Conservation (phyloP, 176 grass and related monocot species). For the Urochloa ruziziensis region DNA sequence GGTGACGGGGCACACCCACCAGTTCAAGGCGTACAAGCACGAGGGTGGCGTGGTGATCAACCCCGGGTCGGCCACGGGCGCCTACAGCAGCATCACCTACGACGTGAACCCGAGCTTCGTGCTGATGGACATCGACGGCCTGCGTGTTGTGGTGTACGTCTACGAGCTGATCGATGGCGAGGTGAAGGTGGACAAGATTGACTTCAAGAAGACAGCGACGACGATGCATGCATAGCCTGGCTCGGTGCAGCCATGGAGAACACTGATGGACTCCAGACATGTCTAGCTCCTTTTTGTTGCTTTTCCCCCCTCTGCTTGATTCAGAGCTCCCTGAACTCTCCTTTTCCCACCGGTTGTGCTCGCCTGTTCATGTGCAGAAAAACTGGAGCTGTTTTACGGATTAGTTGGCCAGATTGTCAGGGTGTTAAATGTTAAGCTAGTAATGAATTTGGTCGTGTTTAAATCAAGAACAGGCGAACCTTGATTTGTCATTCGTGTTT, state of each 20-base stretch:
- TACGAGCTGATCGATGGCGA: slow-evolving; percentile 97
- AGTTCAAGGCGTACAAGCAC: slow-evolving; percentile 98
- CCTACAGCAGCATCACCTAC: slow-evolving; percentile 90
- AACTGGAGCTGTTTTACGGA: background rate
- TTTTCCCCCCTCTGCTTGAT: background rate
- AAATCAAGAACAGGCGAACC: background rate
- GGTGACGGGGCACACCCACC: slow-evolving; percentile 91
- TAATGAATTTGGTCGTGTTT: background rate
- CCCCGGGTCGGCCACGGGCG: slow-evolving; percentile 86
- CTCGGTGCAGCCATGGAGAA: background rate
- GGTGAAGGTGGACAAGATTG: slow-evolving; percentile 98
- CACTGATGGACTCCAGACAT: background rate
- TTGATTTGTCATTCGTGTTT: background rate
- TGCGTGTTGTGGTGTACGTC: slow-evolving; percentile 91
- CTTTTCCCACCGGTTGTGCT: background rate
- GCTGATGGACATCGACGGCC: slow-evolving; percentile 96
- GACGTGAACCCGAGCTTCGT: slow-evolving; percentile 97
- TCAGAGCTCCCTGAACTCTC: background rate
- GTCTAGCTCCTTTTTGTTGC: background rate
- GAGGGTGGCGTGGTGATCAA: slow-evolving; percentile 96
- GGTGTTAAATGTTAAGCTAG: background rate
- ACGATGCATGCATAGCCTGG: slow-evolving; percentile 35
- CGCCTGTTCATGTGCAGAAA: background rate
- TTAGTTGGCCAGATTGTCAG: background rate
- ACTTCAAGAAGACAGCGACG: slow-evolving; percentile 86